Evolutionary conservation across 768 basidiomycete genomes (phyloP).

Genomic region (Serendipita indica): DNA sequence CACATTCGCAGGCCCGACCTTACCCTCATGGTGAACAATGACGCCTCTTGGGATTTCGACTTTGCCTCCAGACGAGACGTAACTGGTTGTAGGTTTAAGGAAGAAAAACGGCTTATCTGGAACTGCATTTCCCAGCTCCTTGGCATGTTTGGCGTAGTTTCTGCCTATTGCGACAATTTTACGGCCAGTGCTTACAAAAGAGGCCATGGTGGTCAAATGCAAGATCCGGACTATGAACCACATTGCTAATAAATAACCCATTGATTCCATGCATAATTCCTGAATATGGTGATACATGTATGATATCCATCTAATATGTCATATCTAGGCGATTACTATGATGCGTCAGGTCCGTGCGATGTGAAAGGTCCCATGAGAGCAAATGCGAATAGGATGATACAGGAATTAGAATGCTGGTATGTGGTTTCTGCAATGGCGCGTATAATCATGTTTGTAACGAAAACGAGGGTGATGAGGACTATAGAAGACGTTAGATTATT

Average conservation of each 20-base stretch:
- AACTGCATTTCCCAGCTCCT: constrained; percentile 75
- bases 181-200: constrained; percentile 24
- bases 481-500: not conserved
- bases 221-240: not conserved
- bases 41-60: constrained; percentile 80
- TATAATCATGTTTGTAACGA: constrained; percentile 7
- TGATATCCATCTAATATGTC: not conserved
- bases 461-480: not conserved
- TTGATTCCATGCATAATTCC: not conserved
- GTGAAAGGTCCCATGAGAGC: not conserved
- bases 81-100: constrained; percentile 89
- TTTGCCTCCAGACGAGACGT: constrained; percentile 57
- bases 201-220: not conserved
- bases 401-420: not conserved
- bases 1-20: constrained; percentile 4
- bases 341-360: not conserved
- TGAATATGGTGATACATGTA: not conserved
- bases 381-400: not conserved
- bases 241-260: not conserved
- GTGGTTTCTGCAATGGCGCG: not conserved
- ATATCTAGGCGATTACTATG: not conserved
- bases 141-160: constrained; percentile 83
- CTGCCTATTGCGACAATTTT: constrained; percentile 85
- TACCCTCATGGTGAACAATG: constrained; percentile 83
- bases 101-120: constrained; percentile 98